Conservation (phyloP, 768 basidiomycete genomes). For the Fomitopsis serialis region DNA sequence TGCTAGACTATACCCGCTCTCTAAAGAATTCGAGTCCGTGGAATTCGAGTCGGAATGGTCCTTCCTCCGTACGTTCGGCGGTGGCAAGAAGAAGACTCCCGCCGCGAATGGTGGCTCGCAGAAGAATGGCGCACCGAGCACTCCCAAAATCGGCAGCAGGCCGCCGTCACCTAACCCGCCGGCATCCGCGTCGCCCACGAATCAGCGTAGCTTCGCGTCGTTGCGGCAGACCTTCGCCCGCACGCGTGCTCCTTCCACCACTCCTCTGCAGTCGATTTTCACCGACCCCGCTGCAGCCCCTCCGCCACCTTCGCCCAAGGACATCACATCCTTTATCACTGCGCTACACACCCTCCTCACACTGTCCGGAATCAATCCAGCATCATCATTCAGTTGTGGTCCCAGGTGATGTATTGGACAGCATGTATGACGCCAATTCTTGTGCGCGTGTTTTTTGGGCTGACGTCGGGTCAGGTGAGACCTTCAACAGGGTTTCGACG, state of each 20-base stretch:
- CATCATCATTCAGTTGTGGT: slow-evolving; percentile 86
- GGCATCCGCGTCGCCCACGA: slow-evolving; percentile 41
- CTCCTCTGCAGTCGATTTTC: slow-evolving; percentile 43
- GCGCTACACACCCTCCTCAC: slow-evolving; percentile 80
- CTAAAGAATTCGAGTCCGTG: slow-evolving; percentile 72
- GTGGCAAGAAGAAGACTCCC: slow-evolving; percentile 49
- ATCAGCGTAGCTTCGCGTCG: slow-evolving; percentile 51
- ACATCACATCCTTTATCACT: slow-evolving; percentile 76
- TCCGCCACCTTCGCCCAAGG: slow-evolving; percentile 36
- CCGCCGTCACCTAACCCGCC: slow-evolving; percentile 48
- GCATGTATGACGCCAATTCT: slow-evolving; percentile 54
- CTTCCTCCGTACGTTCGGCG: slow-evolving; percentile 67
- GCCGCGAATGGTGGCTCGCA: slow-evolving; percentile 9
- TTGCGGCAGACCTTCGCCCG: slow-evolving; percentile 59
- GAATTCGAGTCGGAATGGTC: slow-evolving; percentile 98
- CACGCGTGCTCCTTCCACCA: slow-evolving; percentile 38
- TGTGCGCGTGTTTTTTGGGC: neutral
- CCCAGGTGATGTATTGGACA: slow-evolving; percentile 98
- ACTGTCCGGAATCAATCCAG: slow-evolving; percentile 87
- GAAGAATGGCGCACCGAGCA: slow-evolving; percentile 21
- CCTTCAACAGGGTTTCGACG: slow-evolving; percentile 81
- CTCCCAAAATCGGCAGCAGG: slow-evolving; percentile 41
- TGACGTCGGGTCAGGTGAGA: slow-evolving; percentile 50
- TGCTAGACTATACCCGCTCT: slow-evolving; percentile 83
- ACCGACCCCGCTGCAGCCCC: slow-evolving; percentile 34